These are phyloP conservation scores for Lumnitzera littorea DNA, from an alignment of 345 rosid species.

Conservation along the genomic window DNA sequence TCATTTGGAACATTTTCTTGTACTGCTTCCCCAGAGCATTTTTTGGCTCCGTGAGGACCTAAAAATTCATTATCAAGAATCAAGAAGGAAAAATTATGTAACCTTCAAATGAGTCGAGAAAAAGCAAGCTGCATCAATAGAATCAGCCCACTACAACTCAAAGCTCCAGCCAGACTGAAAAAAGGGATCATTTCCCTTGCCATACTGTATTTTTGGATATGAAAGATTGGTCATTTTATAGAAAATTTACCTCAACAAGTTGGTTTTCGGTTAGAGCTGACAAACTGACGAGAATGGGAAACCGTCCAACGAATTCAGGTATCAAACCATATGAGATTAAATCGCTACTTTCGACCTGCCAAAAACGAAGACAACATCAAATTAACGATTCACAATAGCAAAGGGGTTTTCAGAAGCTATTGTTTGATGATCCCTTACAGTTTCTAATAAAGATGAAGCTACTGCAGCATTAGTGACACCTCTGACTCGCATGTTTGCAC, in stretches of 20 bases:
- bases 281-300: constrained; percentile 92
- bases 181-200: too few relatives aligned
- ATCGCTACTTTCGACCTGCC: constrained; percentile 96
- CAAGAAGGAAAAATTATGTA: too few relatives aligned
- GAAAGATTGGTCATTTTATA: neutral
- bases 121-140: too few relatives aligned
- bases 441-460: constrained; percentile 81
- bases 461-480: constrained; percentile 69
- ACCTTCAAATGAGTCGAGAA: too few relatives aligned
- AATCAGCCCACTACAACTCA: too few relatives aligned
- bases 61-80: neutral
- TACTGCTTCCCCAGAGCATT: constrained; percentile 97
- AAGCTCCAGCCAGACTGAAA: too few relatives aligned
- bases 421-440: constrained; percentile 36
- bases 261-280: constrained; percentile 92
- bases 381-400: neutral
- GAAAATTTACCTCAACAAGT: constrained; percentile 73
- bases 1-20: constrained; percentile 87
- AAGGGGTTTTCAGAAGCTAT: too few relatives aligned
- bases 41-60: constrained; percentile 93
- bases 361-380: constrained; percentile 6
- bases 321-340: constrained; percentile 88
- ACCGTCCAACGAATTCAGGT: constrained; percentile 99
- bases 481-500: constrained; percentile 89
- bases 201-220: too few relatives aligned